Conservation (phyloP, 2,329 filamentous ascomycete genomes). For the Endothia cerciana region DNA sequence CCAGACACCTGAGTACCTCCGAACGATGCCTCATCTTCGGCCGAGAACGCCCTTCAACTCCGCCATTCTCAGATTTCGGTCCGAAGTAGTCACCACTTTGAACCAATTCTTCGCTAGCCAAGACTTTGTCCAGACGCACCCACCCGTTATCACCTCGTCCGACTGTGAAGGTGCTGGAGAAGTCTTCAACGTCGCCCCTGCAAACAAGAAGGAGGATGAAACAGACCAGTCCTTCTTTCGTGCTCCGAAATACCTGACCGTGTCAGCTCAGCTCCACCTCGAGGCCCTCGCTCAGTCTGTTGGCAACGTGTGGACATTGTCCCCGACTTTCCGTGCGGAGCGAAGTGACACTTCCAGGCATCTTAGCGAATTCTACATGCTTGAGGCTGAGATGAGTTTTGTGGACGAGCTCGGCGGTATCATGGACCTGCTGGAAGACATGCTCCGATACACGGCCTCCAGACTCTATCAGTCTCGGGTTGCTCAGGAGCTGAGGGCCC, state of each 20-base stretch:
- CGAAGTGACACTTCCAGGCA: constrained; percentile 91
- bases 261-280: constrained; percentile 91
- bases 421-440: constrained; percentile 79
- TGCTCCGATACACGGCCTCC: constrained; percentile 63
- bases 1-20: constrained; percentile 85
- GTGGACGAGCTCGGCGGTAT: constrained; percentile 69
- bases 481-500: constrained; percentile 47
- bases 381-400: constrained; percentile 89
- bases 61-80: constrained; percentile 79
- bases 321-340: constrained; percentile 92
- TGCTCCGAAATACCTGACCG: constrained; percentile 89
- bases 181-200: constrained; percentile 74
- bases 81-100: constrained; percentile 73
- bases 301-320: constrained; percentile 90
- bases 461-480: constrained; percentile 47
- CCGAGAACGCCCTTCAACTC: constrained; percentile 80
- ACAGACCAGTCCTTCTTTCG: constrained; percentile 71
- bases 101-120: constrained; percentile 74
- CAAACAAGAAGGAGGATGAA: constrained; percentile 39
- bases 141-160: constrained; percentile 92
- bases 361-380: constrained; percentile 98
- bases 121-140: constrained; percentile 81
- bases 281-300: constrained; percentile 89
- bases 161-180: constrained; percentile 97
- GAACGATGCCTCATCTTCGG: constrained; percentile 85